Evolutionary conservation across 2,329 filamentous ascomycete genomes (phyloP), one percentile per base, ranked within the genome.

Genomic region (Colletotrichum liriopes): DNA sequence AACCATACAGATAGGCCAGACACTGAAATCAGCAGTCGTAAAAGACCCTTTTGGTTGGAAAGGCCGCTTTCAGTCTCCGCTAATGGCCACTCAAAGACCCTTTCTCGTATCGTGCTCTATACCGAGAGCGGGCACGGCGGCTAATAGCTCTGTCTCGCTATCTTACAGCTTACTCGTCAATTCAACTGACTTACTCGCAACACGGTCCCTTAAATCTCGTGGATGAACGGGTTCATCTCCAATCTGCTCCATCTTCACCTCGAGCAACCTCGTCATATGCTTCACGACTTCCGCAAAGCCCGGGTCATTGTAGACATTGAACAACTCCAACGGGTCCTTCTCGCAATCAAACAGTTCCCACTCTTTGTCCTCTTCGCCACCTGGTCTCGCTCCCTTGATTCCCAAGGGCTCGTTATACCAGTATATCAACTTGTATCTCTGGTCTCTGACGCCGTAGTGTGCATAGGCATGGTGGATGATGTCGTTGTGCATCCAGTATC

Each of bases 401-500:
- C 82, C 85, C 18, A 88, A 80, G 12, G 80, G 81, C 74, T 88
- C 84, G 60, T 86, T 86, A 72, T 89, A 89, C 87, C 86, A 89
- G 77, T 88, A 89, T 23, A 89, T 89, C 2, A 89, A 74, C 81
- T 89, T 89, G 74, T 88, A 88, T 4, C 85, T 76, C 74, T 86
- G 84, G 71, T 89, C 81, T 0, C 87, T 80, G 8, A 88, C 80
- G 1, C 87, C 87, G 65, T 89, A 89, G 75, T 89, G 87, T 0
- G 87, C 86, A 72, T 84, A 84, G 0, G 84, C 85, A 8, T 87
- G 75, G 71, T 89, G 86, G 11, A 86, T 85, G 0, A 81, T 77
- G 67, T 89, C 86, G 29, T 82, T 82, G 76, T 89, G 85, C 87
- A 89, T 89, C 86, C 86, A 89, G 77, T 89, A 89, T 0, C 86